phyloP scores from a whole-genome alignment of 106 monocot species.

The Platanthera zijinensis region DNA sequence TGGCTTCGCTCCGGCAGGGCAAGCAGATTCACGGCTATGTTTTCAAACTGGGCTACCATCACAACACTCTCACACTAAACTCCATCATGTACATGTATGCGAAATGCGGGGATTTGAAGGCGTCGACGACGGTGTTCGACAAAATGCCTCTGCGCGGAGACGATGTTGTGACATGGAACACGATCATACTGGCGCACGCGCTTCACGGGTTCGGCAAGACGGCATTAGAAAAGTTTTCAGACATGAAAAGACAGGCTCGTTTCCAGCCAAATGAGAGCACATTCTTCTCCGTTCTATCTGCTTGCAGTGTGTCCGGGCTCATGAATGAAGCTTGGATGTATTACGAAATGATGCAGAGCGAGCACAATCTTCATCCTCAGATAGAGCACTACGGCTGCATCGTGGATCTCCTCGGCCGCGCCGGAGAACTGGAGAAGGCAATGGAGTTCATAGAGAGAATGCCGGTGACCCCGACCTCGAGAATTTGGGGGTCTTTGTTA shows the following conservation, averaged over 20 bases:
- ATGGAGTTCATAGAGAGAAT: slow-evolving; percentile 60
- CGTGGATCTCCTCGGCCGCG: slow-evolving; percentile 72
- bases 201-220: slow-evolving; percentile 59
- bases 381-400: slow-evolving; percentile 93
- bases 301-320: slow-evolving; percentile 71
- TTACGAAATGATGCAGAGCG: slow-evolving; percentile 53
- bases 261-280: slow-evolving; percentile 49
- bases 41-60: slow-evolving; percentile 32
- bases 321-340: slow-evolving; percentile 56
- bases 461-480: slow-evolving; percentile 48
- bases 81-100: slow-evolving; percentile 68
- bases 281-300: slow-evolving; percentile 66
- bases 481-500: slow-evolving; percentile 85
- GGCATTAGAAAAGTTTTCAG: slow-evolving; percentile 51
- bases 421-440: slow-evolving; percentile 48
- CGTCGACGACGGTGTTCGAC: slow-evolving; percentile 45
- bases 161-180: slow-evolving; percentile 70
- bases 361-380: slow-evolving; percentile 38
- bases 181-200: slow-evolving; percentile 72
- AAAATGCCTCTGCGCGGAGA: slow-evolving; percentile 16
- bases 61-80: slow-evolving; percentile 30
- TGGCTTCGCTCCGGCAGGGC: slow-evolving; percentile 34
- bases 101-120: slow-evolving; percentile 52
- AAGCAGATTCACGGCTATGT: slow-evolving; percentile 66
- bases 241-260: slow-evolving; percentile 34